Evolutionary conservation across 2,329 filamentous ascomycete genomes (phyloP), one percentile per base, ranked within the genome.

Genomic region (Xylariaceae sp.): DNA sequence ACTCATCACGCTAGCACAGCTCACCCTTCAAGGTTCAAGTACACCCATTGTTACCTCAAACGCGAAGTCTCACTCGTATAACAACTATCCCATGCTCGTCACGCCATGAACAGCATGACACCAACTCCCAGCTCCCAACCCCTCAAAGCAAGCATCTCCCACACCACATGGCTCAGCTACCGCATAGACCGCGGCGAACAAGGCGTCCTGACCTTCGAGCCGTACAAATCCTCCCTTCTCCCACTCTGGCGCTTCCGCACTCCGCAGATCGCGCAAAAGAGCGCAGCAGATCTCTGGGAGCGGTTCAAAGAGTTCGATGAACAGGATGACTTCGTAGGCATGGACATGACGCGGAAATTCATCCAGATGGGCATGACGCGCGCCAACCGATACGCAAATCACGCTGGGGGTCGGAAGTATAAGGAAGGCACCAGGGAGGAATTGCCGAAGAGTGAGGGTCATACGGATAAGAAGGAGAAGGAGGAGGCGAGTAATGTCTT

Each of bases 321-420:
- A 1, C 60, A 71, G 6, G 69, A 68, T 3, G 82, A 86, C 63
- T 83, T 86, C 50, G 79, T 86, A 0, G 83, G 83, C 11, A 83
- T 83, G 72, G 83, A 86, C 51, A 86, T 86, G 82, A 68, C 75
- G 16, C 71, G 82, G 22, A 86, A 86, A 60, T 86, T 84, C 58
- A 73, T 86, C 6, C 81, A 86, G 64, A 86, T 86, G 83, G 77
- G 82, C 2, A 84, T 84, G 80, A 86, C 82, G 17, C 67, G 83
- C 14, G 76, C 81, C 2, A 81, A 77, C 59, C 66, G 81, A 53
- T 84, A 84, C 67, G 80, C 80, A 14, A 84, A 84, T 54, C 71
- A 77, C 47, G 70, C 72, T 31, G 73, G 80, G 0, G 82, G 82
- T 1, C 72, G 75, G 22, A 85, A 84, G 60, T 83, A 83, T 48